These are phyloP conservation scores for Cladosporium sphaerospermum DNA, from an alignment of 2,329 filamentous ascomycete species.

Conservation along the genomic window DNA sequence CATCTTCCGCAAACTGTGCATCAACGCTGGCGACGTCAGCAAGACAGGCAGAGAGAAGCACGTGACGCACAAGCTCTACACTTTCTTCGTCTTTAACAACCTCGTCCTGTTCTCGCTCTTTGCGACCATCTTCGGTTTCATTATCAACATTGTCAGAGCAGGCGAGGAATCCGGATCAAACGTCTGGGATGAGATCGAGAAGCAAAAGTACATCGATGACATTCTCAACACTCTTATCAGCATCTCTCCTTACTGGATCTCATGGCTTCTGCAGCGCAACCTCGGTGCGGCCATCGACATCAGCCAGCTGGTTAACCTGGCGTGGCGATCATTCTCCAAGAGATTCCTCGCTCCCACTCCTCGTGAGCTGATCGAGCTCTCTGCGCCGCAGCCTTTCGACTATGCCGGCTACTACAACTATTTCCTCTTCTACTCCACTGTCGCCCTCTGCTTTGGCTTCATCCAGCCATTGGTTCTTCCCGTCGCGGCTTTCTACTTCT, in stretches of 20 bases:
- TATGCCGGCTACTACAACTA: constrained; percentile 98
- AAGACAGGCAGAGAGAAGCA: constrained; percentile 91
- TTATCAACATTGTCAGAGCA: constrained; percentile 57
- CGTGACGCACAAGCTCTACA: constrained; percentile 82
- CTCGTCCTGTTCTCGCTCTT: constrained; percentile 90
- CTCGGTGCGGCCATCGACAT: constrained; percentile 89
- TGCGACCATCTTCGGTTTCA: constrained; percentile 70
- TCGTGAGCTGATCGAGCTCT: constrained; percentile 83
- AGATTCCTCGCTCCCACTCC: constrained; percentile 85
- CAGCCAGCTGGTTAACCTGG: constrained; percentile 76
- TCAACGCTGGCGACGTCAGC: constrained; percentile 77
- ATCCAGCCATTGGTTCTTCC: constrained; percentile 83
- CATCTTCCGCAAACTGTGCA: constrained; percentile 81
- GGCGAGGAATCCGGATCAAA: constrained; percentile 49
- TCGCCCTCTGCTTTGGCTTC: constrained; percentile 75
- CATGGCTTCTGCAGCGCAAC: constrained; percentile 87
- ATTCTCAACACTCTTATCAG: constrained; percentile 71
- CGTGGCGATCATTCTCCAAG: constrained; percentile 78
- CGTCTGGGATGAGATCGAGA: constrained; percentile 62
- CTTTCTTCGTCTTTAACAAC: constrained; percentile 98
- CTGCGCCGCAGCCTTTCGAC: constrained; percentile 85
- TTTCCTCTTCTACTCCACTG: constrained; percentile 88
- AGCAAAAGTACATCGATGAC: constrained; percentile 49
- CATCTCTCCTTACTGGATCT: constrained; percentile 89
- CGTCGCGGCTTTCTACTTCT: constrained; percentile 83